Evolutionary conservation across 257 asterid species (phyloP), one percentile per base, ranked within the genome.

Genomic region (Osmanthus fragrans): DNA sequence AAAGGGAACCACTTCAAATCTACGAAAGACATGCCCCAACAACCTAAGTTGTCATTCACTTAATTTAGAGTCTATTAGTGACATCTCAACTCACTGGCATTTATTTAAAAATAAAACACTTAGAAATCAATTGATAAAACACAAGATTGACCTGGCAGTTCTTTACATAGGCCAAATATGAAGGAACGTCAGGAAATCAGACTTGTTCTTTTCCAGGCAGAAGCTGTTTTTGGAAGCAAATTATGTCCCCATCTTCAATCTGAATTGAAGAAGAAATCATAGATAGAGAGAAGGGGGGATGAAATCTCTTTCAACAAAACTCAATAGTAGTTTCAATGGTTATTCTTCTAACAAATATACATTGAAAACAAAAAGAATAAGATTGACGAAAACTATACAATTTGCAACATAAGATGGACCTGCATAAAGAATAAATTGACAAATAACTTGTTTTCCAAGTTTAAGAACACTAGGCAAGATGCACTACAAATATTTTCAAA

Each of bases 221-320:
- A 79, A 85, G 87, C 37, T 85, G 84, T 77, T 93, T 93, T 76
- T 96, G 99, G 88, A 96, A 96, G 88, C 99, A 96, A 80, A 96
- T 88, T 47, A 96, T 93, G 82, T 96, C 99, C 74, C 99, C 99
- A 76, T 96, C 98, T 92, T 93, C 99, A 76, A 96, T 89, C 99
- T 96, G 85, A 42, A n/a, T 23, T 34, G 39, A 39, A 56, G 49
- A 74, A 32, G 60, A 30, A 12, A 23, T 36, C 27, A 66, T 8
- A 73, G 9, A 72, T 16, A n/a, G n/a, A 25, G 16, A 23, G 68
- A 23, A 60, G 16, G 33, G 75, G 32, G 10, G 30, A 13, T 21
- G n/a, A n/a, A n/a, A n/a, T n/a, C n/a, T n/a, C n/a, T n/a, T n/a
- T n/a, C n/a, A n/a, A n/a, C n/a, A n/a, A n/a, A n/a, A n/a, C n/a